Base-by-base conservation (phyloP, 2,329 filamentous ascomycete genomes). In the Herpotrichia juniperi region DNA sequence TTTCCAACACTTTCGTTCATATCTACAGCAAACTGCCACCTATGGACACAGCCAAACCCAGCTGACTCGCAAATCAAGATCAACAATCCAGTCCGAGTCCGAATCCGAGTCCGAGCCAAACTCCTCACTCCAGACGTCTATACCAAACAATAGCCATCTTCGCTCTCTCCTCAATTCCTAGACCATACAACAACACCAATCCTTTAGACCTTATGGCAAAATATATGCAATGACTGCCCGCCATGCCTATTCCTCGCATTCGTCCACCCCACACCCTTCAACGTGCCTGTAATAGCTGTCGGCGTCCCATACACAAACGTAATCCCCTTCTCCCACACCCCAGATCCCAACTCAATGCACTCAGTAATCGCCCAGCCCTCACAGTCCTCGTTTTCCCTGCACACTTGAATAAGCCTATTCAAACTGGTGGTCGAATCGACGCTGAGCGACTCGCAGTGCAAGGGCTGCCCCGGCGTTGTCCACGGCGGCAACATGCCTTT, bases 291-390 rank as follows among this genome's bases (percentile, higher is more conserved):
- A 21, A 25, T 34, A 5, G 28, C 31, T 14, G 16, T 24, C 14
- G n/a, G 28, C 53, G 66, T 66, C 2, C 61, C 64, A 45, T 59
- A 67, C 48, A 68, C 62, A 61, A 70, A 72, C 17, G 66, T 71
- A 52, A 66, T 63, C 1, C 71, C 68, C 57, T 72, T 70, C 51
- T 67, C 68, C 67, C 66, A 73, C 48, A 66, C 14, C 4, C 68
- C 69, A 53, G 64, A 68, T 2, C 66, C 68, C 49, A 70, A 47
- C 56, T 73, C 69, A 46, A 70, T 64, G 32, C 68, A 71, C 59
- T 73, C 67, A 0, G 66, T 70, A 10, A 73, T 45, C 0, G 66
- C 68, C 39, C 59, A 64, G 7, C 68, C 67, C 42, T 67, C 58
- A 22, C 60, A 62, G n/a, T 68, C 63, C n/a, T 58, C 55, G 9